These are phyloP conservation scores for Dictyostelium firmibasis DNA, from an alignment of 78 protist genomes.

Conservation along the genomic window DNA sequence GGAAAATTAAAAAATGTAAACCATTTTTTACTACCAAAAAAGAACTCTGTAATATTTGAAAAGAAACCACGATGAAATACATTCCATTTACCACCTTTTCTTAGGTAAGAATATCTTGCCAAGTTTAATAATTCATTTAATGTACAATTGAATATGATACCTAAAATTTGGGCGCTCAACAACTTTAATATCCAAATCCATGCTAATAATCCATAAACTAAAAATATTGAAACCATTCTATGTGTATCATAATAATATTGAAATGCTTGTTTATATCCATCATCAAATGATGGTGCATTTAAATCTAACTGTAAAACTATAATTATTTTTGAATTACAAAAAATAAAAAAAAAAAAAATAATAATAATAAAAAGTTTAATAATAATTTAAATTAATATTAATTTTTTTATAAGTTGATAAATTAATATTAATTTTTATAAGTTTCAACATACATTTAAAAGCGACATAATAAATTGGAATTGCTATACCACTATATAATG, in stretches of 20 bases:
- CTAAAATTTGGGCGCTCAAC: conserved; percentile 38
- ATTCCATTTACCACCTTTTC: conserved; percentile 67
- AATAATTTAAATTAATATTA: neutral
- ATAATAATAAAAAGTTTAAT: neutral
- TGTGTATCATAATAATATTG: conserved; percentile 47
- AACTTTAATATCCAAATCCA: conserved; percentile 32
- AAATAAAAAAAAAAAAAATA: neutral
- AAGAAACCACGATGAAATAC: conserved; percentile 56
- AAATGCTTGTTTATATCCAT: neutral
- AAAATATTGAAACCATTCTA: conserved; percentile 61
- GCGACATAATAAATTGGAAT: conserved; percentile 55
- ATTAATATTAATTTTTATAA: too few species aligned
- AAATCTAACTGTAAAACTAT: conserved; percentile 17
- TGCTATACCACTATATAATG: conserved; percentile 18
- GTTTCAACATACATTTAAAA: conserved; percentile 20
- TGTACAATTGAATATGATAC: conserved; percentile 47
- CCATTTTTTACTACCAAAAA: conserved; percentile 51
- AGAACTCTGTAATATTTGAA: conserved; percentile 26
- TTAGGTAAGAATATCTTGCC: conserved; percentile 33
- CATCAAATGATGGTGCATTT: conserved; percentile 44
- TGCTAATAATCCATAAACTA: conserved; percentile 50
- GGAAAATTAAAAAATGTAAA: conserved; percentile 14
- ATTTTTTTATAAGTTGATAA: too few species aligned
- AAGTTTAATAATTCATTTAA: conserved; percentile 51
- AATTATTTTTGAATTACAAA: too few species aligned